Conservation (phyloP, 306 rosid species). For the Cucurbita moschata region DNA sequence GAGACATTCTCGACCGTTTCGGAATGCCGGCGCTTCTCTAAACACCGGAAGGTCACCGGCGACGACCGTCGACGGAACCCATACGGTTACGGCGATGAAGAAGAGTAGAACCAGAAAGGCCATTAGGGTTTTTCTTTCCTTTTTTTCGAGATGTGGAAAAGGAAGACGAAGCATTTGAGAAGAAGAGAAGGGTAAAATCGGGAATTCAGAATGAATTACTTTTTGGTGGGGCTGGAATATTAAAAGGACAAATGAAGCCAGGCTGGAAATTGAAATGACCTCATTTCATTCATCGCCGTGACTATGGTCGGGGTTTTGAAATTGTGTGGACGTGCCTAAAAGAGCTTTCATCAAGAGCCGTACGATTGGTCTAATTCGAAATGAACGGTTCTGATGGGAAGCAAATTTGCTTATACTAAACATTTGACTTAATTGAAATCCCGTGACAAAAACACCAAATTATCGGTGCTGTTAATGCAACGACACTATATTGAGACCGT, state of each 20-base stretch:
- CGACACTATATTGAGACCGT: not conserved
- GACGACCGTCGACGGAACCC: not conserved
- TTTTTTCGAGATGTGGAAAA: not conserved
- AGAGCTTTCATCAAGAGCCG: not conserved
- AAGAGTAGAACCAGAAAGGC: not conserved
- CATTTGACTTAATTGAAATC: not conserved
- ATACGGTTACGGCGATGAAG: not conserved
- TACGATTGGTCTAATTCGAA: not conserved
- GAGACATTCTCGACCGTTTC: conserved; percentile 58
- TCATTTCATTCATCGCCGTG: not conserved
- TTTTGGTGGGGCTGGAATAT: not conserved
- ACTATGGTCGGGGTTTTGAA: not conserved
- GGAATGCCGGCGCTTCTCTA: conserved; percentile 82
- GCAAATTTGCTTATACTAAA: not conserved
- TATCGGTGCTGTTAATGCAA: not conserved
- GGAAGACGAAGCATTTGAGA: not conserved
- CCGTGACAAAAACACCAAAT: not conserved
- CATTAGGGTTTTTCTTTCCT: not conserved
- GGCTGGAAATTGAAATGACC: not conserved
- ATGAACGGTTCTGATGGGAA: not conserved
- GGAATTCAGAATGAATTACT: not conserved
- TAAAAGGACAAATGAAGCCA: not conserved
- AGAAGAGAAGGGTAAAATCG: not conserved
- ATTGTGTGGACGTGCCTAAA: not conserved
- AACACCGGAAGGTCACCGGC: conserved; percentile 27